Evolutionary conservation across 495 filamentous ascomycete species (phyloP), one percentile per base, ranked within the genome.

Genomic region (Penicillium riverlandense): DNA sequence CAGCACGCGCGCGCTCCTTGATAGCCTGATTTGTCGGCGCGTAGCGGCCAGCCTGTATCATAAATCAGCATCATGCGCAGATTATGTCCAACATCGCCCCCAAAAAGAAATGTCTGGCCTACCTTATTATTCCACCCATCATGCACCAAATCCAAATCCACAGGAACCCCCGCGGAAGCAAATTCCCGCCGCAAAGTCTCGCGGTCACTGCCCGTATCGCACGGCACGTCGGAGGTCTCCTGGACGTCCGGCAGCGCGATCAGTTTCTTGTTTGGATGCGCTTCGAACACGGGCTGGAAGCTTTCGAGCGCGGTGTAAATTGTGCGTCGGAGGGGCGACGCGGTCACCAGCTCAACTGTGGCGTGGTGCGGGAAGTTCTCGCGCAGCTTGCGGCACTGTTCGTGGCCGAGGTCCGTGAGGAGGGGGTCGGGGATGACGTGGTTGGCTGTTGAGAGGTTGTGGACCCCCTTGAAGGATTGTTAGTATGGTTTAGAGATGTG

Each of bases 291-390:
- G 4, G 81, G 69, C 37, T 59, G 62, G 65, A 96, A 96, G 37
- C 76, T 77, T 39, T 80, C 65, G 8, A 95, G 72, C 6, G 84
- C 80, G 0, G 91, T 96, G 59, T 86, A 83, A 29, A 97, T 67
- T 4, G 91, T 94, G 42, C 91, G 83, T 15, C 83, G 82, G 38
- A 96, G 74, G 1, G 91, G 90, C 0, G 88, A 95, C 37, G 88
- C 81, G 12, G 90, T 77, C 2, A 96, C 72, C 40, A 90, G 74
- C 7, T 82, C 81, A 60, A 91, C 64, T 30, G 76, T 59, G 14
- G 72, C 62, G 53, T 83, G 79, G 57, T 69, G 52, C 9, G 86
- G 85, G 63, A 95, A 95, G 22, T 41, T 55, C 2, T 67, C 52
- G 41, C 67, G 58, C 22, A 96, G 80, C 5, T 66, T 57, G 4